These are phyloP conservation scores for Globisporangium okanoganense DNA, from an alignment of 352 stramenopile species.

Conservation along the genomic window DNA sequence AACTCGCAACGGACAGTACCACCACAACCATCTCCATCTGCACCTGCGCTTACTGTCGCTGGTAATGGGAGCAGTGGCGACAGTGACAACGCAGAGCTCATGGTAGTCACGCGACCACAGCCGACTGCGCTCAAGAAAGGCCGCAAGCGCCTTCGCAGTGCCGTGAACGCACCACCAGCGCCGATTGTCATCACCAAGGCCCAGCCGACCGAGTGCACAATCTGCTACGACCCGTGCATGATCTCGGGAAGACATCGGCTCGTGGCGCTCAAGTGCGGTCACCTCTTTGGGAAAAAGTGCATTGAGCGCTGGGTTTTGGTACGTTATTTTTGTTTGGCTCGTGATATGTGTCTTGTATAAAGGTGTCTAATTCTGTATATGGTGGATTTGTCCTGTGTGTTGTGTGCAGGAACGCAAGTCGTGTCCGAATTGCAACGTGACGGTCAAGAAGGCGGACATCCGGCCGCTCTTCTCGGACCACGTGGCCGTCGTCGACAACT, in stretches of 20 bases:
- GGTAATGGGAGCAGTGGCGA: background rate
- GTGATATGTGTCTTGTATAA: background rate
- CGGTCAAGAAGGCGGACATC: conserved; percentile 49
- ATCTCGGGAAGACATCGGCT: conserved; percentile 57
- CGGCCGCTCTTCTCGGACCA: conserved; percentile 62
- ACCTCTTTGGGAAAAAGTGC: conserved; percentile 73
- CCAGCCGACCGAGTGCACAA: conserved; percentile 64
- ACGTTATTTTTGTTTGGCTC: background rate
- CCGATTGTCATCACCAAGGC: conserved; percentile 24
- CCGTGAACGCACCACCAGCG: background rate
- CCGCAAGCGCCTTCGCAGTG: conserved; percentile 2
- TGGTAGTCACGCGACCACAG: background rate
- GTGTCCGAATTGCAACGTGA: conserved; percentile 66
- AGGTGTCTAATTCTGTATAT: background rate
- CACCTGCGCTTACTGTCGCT: background rate
- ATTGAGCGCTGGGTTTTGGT: conserved; percentile 67
- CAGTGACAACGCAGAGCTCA: background rate
- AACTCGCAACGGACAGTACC: background rate
- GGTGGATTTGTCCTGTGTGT: background rate
- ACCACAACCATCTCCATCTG: background rate
- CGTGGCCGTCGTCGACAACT: conserved; percentile 74
- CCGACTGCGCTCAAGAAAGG: background rate
- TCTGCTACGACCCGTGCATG: conserved; percentile 75
- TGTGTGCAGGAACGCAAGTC: conserved; percentile 32
- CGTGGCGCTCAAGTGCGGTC: conserved; percentile 68